Conservation (phyloP, 2,329 filamentous ascomycete genomes). For the Rutstroemia sp. region DNA sequence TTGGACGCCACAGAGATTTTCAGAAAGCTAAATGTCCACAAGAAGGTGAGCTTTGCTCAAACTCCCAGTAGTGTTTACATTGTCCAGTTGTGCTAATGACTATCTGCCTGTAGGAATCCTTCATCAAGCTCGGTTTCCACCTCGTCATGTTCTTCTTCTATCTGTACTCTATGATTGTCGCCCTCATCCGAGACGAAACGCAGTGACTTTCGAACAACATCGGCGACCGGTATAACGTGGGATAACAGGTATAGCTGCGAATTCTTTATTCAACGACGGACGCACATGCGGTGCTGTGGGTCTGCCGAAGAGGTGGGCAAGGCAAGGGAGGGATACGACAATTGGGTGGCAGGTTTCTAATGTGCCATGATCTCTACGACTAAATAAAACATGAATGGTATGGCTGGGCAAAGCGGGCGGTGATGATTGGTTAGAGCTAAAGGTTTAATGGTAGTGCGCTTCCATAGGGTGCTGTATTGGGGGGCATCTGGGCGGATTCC, state of each 20-base stretch:
- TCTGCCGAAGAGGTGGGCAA: neutral
- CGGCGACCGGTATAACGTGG: constrained; percentile 18
- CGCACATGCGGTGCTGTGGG: neutral
- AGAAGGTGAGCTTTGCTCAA: constrained; percentile 60
- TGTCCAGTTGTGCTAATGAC: neutral
- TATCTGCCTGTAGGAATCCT: constrained; percentile 67
- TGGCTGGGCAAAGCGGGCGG: neutral
- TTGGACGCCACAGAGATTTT: constrained; percentile 98
- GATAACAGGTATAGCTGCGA: constrained; percentile 12
- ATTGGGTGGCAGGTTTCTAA: constrained; percentile 7
- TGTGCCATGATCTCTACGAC: constrained; percentile 10
- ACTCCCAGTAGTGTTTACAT: neutral
- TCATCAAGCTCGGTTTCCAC: constrained; percentile 98
- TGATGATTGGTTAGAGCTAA: neutral
- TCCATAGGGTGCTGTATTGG: constrained; percentile 10
- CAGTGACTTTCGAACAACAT: constrained; percentile 48
- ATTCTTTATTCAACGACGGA: neutral
- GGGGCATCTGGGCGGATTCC: constrained; percentile 12
- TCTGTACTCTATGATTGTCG: constrained; percentile 50
- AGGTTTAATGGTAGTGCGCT: constrained; percentile 3
- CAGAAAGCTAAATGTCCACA: constrained; percentile 97
- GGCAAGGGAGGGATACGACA: neutral
- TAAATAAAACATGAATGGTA: constrained; percentile 8
- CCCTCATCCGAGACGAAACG: constrained; percentile 90
- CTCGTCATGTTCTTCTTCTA: constrained; percentile 99